Evolutionary conservation across 345 rosid species (phyloP), one percentile per base, ranked within the genome.

Genomic region (Salix suchowensis): DNA sequence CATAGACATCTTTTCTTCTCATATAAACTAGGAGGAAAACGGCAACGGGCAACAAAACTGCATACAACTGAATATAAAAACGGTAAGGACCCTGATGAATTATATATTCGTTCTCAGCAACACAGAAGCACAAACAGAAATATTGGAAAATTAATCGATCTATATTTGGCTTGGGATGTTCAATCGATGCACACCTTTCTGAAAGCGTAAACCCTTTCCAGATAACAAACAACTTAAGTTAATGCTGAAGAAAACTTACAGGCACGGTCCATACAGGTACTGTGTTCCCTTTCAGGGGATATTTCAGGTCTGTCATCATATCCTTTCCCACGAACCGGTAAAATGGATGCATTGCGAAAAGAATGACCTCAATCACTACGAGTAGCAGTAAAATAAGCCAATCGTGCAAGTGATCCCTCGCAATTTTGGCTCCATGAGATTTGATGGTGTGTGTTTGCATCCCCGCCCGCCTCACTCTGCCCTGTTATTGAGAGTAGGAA

Each of bases 221-320:
- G 0, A 11, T n/a, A 58, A 58, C 14, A 58, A 58, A 55, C 62
- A 55, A 9, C 62, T 58, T n/a, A 23, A 58, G 1, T 11, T n/a
- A 64, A 28, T 42, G 40, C 24, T 34, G 55, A 55, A 16, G 12
- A 42, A 62, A 2, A 75, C 88, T 70, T 80, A 91, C 95, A 4
- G 92, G 97, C 1, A 94, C 97, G 44, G 92, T 77, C 97, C 95
- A 94, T 23, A 83, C 7, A 1, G 97, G 97, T 54, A 94, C 83
- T 0, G 95, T 91, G 85, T 88, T 88, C 48, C 79, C 86, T 61
- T 90, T 84, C 44, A 89, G 83, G 16, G 97, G 98, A 80, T 91
- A 94, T 73, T 87, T 94, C 72, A 94, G 88, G 70, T 91, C 94
- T 0, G 78, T 75, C 92, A 94, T 90, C 98, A 90, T 91, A 76